These are phyloP conservation scores for Trichopus zeylanicus DNA, from an alignment of 116 monocot species.

Conservation along the genomic window DNA sequence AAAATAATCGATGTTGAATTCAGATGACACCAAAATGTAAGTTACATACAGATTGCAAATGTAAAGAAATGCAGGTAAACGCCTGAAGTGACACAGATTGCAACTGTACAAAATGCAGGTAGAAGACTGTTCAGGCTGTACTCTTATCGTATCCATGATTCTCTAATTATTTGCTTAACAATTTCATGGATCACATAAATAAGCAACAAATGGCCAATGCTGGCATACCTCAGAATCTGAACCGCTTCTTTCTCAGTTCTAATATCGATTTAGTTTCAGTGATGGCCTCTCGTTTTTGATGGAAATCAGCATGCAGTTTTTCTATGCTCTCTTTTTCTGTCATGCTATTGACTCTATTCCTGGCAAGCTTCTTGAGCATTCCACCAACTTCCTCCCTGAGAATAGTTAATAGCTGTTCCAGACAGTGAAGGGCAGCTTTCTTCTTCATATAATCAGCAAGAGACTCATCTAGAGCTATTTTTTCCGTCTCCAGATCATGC, in stretches of 20 bases:
- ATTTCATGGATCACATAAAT: neutral
- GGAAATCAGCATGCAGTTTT: conserved; percentile 17
- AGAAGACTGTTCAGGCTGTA: no score
- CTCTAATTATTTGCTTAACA: neutral
- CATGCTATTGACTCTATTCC: conserved; percentile 29
- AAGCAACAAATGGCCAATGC: neutral
- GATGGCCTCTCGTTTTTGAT: conserved; percentile 36
- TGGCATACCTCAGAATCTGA: conserved; percentile 69
- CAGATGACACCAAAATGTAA: no score
- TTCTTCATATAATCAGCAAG: conserved; percentile 44
- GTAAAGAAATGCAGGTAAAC: no score
- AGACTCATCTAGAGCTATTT: conserved; percentile 20
- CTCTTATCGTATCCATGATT: neutral
- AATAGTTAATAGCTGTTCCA: conserved; percentile 28
- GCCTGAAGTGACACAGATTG: no score
- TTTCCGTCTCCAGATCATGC: conserved; percentile 41
- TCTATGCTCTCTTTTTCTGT: conserved; percentile 36
- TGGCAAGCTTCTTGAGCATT: conserved; percentile 29
- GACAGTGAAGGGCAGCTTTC: conserved; percentile 60
- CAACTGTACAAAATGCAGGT: no score
- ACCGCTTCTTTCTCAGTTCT: conserved; percentile 87
- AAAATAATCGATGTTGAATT: no score
- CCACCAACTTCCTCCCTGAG: conserved; percentile 65
- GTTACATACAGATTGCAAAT: no score
- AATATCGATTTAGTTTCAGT: conserved; percentile 62